Evolutionary conservation across 2,329 filamentous ascomycete species (phyloP), one percentile per base, ranked within the genome.

Genomic region (Talaromyces islandicus): DNA sequence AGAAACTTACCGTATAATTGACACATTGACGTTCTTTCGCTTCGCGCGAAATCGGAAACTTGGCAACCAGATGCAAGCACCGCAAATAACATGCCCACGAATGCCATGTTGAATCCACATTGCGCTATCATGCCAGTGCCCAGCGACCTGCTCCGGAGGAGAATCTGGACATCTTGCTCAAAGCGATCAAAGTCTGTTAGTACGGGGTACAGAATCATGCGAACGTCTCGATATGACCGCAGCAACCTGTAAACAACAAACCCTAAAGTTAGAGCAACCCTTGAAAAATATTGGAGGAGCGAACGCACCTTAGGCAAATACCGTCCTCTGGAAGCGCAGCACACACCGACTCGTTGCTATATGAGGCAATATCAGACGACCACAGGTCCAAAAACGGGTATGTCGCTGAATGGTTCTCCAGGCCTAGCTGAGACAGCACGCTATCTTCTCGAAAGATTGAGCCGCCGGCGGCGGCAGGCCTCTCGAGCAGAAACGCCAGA

Each of bases 341-440:
- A 38, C 82, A 83, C 1, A 87, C 77, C 56, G 85, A 83, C 60
- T 77, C 80, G 4, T 85, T 79, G 65, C 84, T 81, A 62, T 81
- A 78, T 4, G 83, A 77, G 1, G 82, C 83, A 58, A 81, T 83
- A 60, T 86, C 83, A 1, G 83, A 83, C 4, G 85, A 85, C 84
- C 84, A 87, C 4, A 87, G 72, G 66, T 86, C 85, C 24, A 87
- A 81, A 66, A 87, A 87, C 5, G 85, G 85, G 67, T 87, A 87
- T 7, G 84, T 87, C 2, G 83, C 83, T 43, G 81, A 83, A 66
- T 87, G 84, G 64, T 87, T 87, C 66, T 87, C 85, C 30, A 87
- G 75, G 2, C 84, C 85, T 60, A 87, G 79, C 58, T 86, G 82
- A 0, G 85, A 84, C 19, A 87, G 71, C 63, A 87, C 84, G 56